phyloP scores from a whole-genome alignment of 179 eudicot species.

The Silene vulgaris region DNA sequence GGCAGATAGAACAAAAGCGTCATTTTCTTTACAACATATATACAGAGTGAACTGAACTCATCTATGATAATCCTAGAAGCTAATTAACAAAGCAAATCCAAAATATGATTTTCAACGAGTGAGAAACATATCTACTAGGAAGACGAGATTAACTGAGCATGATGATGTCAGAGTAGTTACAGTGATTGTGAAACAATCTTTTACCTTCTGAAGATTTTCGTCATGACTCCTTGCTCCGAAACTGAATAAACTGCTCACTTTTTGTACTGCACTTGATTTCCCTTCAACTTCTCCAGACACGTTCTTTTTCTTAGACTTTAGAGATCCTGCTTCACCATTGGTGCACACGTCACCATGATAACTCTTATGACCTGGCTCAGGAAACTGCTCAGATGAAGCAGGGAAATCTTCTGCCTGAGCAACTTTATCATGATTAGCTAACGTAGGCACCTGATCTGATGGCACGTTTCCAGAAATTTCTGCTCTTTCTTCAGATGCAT shows the following conservation, averaged over 20 bases:
- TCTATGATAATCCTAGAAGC: background rate
- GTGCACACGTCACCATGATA: slow-evolving; percentile 36
- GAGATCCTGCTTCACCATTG: slow-evolving; percentile 48
- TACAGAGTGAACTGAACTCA: background rate
- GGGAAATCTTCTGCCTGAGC: slow-evolving; percentile 31
- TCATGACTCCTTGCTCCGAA: slow-evolving; percentile 61
- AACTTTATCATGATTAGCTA: slow-evolving; percentile 54
- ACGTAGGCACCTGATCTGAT: slow-evolving; percentile 67
- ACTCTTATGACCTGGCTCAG: slow-evolving; percentile 32
- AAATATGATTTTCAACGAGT: background rate
- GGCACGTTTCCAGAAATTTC: slow-evolving; percentile 35
- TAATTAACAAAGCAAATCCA: background rate
- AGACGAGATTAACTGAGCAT: slow-evolving; percentile 1
- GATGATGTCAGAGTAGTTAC: background rate
- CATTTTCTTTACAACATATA: background rate
- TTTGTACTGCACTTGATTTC: slow-evolving; percentile 44
- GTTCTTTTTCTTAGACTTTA: slow-evolving; percentile 37
- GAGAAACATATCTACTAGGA: slow-evolving; percentile 1
- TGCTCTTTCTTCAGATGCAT: slow-evolving; percentile 37
- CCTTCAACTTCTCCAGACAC: slow-evolving; percentile 41
- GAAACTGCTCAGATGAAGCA: slow-evolving; percentile 32
- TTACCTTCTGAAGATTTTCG: slow-evolving; percentile 53
- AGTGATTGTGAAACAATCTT: background rate
- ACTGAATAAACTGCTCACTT: slow-evolving; percentile 48
- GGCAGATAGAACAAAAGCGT: background rate